phyloP scores from a whole-genome alignment of 2,329 filamentous ascomycete species.

The Tolypocladium endophyticum region DNA sequence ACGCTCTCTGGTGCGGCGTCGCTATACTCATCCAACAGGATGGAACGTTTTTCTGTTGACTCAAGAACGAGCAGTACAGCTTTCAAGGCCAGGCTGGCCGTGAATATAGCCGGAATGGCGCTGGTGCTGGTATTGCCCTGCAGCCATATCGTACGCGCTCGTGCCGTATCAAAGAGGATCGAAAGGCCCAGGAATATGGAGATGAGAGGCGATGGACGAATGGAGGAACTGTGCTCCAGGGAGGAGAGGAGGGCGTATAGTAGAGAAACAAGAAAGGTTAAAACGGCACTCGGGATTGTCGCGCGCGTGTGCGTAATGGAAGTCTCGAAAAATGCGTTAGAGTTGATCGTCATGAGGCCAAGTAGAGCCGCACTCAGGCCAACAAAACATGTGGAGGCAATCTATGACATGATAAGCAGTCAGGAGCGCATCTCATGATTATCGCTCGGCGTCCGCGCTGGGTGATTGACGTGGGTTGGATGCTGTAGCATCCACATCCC shows the following conservation, averaged over 20 bases:
- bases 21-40: slow-evolving; percentile 3
- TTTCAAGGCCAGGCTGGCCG: slow-evolving; percentile 5
- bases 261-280: neutral
- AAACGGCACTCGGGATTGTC: neutral
- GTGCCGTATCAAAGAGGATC: slow-evolving; percentile 7
- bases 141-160: slow-evolving; percentile 9
- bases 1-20: neutral
- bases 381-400: slow-evolving; percentile 2
- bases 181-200: slow-evolving; percentile 7
- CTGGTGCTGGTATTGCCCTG: slow-evolving; percentile 1
- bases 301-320: neutral
- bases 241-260: neutral
- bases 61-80: slow-evolving; percentile 8
- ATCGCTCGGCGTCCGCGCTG: neutral
- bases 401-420: neutral
- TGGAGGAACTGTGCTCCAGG: slow-evolving; percentile 3
- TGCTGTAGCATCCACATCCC: neutral
- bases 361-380: slow-evolving; percentile 1
- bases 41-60: slow-evolving; percentile 8
- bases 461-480: neutral
- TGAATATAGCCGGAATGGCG: slow-evolving; percentile 8
- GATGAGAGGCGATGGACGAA: slow-evolving; percentile 8
- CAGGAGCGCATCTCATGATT: neutral
- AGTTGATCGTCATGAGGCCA: neutral
- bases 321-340: neutral